These are phyloP conservation scores for Boehmeria nivea DNA, from an alignment of 306 rosid species.

Conservation along the genomic window DNA sequence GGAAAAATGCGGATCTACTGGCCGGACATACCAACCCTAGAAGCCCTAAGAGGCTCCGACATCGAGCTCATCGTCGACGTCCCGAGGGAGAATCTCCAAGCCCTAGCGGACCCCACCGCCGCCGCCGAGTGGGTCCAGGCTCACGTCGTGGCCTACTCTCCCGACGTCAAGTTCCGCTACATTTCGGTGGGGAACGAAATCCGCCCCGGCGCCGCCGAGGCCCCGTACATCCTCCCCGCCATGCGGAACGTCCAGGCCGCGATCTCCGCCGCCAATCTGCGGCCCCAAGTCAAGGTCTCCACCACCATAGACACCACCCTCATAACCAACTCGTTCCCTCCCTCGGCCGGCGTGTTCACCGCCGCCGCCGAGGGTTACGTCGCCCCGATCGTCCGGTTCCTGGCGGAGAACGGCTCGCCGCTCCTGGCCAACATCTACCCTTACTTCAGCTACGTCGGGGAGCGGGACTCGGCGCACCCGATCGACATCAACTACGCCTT, in stretches of 20 bases:
- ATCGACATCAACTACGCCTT: slow-evolving; percentile 39
- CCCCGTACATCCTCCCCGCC: slow-evolving; percentile 32
- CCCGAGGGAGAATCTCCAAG: slow-evolving; percentile 11
- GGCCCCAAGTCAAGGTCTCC: slow-evolving; percentile 32
- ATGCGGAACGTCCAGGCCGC: slow-evolving; percentile 41
- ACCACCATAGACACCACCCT: slow-evolving; percentile 34
- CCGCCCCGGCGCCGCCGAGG: slow-evolving; percentile 1
- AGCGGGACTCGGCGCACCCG: too few relatives aligned
- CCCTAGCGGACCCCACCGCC: slow-evolving; percentile 22
- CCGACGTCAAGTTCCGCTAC: slow-evolving; percentile 43
- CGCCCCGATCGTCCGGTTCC: slow-evolving; percentile 33
- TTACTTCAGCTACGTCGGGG: slow-evolving; percentile 25
- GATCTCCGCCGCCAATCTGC: slow-evolving; percentile 22
- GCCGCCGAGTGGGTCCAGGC: slow-evolving; percentile 45
- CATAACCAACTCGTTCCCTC: slow-evolving; percentile 35
- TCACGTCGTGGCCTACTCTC: slow-evolving; percentile 18
- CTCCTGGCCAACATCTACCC: slow-evolving; percentile 70
- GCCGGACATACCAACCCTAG: slow-evolving; percentile 12
- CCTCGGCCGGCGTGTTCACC: slow-evolving; percentile 27
- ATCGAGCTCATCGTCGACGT: slow-evolving; percentile 15
- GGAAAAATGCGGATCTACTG: slow-evolving; percentile 24
- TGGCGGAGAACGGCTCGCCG: slow-evolving; percentile 36
- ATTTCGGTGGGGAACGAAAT: slow-evolving; percentile 52
- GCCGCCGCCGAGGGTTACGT: slow-evolving; percentile 20
- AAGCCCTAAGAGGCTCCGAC: slow-evolving; percentile 12